Evolutionary conservation across 179 eudicot species (phyloP), one percentile per base, ranked within the genome.

Genomic region (Silene vulgaris): DNA sequence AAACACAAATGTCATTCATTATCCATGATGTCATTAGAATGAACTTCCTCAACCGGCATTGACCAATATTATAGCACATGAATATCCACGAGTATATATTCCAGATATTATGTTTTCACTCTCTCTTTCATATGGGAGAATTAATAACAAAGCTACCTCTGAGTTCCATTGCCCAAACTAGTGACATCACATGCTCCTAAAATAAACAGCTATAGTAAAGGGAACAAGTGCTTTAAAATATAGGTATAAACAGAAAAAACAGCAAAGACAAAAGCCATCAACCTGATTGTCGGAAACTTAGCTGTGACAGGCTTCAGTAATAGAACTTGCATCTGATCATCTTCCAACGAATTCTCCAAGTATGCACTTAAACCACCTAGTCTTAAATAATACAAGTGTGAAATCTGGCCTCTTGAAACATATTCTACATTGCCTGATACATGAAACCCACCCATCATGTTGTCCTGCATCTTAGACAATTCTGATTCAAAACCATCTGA

Each of bases 281-380:
- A 96, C 99, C 98, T 91, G 80, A 77, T 76, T 26, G 83, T 84
- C 69, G 86, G 76, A 65, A 83, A 65, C 67, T 82, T 79, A 40
- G 84, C 67, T n/a, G 84, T 81, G 40, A 61, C 74, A 35, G 97
- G 92, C 79, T 84, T 82, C 78, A 93, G 76, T 74, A 45, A 28
- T 65, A 88, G 67, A 77, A 90, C 77, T 67, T 85, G 85, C 76
- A 69, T 52, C 63, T 65, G 80, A 74, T 79, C 81, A 80, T 80
- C 84, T 76, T 79, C 86, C 78, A 82, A 67, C 43, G 82, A 74
- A 69, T 82, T 86, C 83, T 79, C 87, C 72, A 89, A 77, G 85
- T 81, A 86, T 65, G 84, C 96, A 29, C 81, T 85, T 76, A 93
- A 70, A 76, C 99, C 99, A 82, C 82, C 75, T 63, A 87, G 9